Evolutionary conservation across 164 flowering plant species (phyloP).

Genomic region (Macadamia tetraphylla): DNA sequence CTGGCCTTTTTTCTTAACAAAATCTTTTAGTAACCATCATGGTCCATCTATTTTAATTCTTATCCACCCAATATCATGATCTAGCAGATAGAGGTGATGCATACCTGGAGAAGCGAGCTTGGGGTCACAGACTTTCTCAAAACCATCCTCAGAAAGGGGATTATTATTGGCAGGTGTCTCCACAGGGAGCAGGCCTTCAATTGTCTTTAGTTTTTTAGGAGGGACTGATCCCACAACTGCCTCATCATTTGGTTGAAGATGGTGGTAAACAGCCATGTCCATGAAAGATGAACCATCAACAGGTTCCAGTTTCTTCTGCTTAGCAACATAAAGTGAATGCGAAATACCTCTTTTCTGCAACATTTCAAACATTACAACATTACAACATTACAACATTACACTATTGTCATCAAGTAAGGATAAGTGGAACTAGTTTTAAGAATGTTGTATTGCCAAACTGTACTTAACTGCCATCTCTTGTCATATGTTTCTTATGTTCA

Average conservation of each 20-base stretch:
- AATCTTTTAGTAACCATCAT: not conserved
- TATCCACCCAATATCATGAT: not conserved
- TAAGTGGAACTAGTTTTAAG: not conserved
- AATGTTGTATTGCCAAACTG: not conserved
- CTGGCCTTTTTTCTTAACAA: not conserved
- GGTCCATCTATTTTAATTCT: not conserved
- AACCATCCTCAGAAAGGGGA: slow-evolving; percentile 8
- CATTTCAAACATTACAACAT: no score
- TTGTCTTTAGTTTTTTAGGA: slow-evolving; percentile 31
- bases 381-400: no score
- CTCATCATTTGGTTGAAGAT: slow-evolving; percentile 10
- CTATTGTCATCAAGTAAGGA: not conserved
- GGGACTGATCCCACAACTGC: slow-evolving; percentile 3
- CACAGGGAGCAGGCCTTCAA: slow-evolving; percentile 11
- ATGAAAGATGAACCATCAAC: slow-evolving; percentile 18
- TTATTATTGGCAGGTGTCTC: slow-evolving; percentile 13
- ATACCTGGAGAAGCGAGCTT: slow-evolving; percentile 27
- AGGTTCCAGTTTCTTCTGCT: slow-evolving; percentile 22
- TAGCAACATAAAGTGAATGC: slow-evolving; percentile 26
- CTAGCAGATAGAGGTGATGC: not conserved
- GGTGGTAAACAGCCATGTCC: slow-evolving; percentile 10
- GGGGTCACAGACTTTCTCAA: slow-evolving; percentile 8
- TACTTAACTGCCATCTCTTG: not conserved
- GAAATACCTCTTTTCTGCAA: slow-evolving; percentile 55
- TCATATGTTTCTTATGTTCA: no score